Percentiles rank a stretch among this genome's conserved stretches.
Conservation (phyloP, 192 early-diverging fungal genomes). For the Geranomyces variabilis region DNA sequence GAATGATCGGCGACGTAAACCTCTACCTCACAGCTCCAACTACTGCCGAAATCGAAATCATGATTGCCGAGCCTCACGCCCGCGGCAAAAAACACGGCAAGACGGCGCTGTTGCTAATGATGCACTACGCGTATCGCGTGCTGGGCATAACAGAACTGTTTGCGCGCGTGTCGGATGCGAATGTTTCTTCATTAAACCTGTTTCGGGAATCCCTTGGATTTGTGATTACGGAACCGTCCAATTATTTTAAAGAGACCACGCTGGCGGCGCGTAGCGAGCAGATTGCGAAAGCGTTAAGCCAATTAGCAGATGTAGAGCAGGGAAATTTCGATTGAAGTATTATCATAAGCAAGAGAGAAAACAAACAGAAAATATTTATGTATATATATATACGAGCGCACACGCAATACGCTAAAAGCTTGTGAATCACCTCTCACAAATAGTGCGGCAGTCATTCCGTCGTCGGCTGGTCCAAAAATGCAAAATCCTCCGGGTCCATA, state of each 20-base stretch:
- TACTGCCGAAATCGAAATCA: constrained; percentile 86
- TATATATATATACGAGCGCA: no score
- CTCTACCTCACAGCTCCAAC: constrained; percentile 76
- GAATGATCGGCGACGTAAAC: constrained; percentile 96
- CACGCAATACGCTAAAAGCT: no score
- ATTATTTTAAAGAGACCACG: constrained; percentile 72
- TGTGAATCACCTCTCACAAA: no score
- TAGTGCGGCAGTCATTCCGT: no score
- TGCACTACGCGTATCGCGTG: constrained; percentile 58
- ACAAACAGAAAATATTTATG: no score
- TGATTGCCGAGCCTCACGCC: constrained; percentile 74
- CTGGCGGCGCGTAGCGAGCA: constrained; percentile 44
- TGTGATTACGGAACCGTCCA: constrained; percentile 48
- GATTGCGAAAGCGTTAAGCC: neutral
- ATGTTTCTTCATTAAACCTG: constrained; percentile 60
- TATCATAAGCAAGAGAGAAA: no score
- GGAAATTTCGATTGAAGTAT: no score
- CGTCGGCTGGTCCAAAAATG: neutral
- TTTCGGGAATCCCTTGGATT: constrained; percentile 67
- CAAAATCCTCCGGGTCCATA: constrained; percentile 3
- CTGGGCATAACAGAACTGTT: constrained; percentile 59
- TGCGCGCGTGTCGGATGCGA: constrained; percentile 69
- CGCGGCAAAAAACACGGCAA: constrained; percentile 57
- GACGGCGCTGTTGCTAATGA: constrained; percentile 64
- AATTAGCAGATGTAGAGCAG: no score